Evolutionary conservation across 768 basidiomycete species (phyloP), one percentile per base, ranked within the genome.

Genomic region (Tricholoma furcatifolium): DNA sequence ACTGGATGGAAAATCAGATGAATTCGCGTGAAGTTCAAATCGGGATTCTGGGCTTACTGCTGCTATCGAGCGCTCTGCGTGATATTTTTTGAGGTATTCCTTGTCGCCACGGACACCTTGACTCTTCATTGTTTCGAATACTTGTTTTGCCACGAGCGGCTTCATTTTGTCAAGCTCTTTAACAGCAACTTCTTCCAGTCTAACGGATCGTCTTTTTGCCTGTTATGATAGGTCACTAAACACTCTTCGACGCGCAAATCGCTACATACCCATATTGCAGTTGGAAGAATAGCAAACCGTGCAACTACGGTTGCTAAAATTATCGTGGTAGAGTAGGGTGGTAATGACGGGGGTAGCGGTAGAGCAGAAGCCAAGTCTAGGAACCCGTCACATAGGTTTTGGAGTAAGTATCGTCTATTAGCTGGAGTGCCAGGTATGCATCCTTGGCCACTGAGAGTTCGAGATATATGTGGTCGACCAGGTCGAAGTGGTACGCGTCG

Each of bases 301-400:
- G 81, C 75, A 12, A 78, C 63, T 35, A 88, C 63, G 2, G 90
- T 85, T 50, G 83, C 74, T 3, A 91, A 62, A 47, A 92, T 84
- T 53, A 93, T 90, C 2, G 88, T 84, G 1, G 83, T 78, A 6
- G 91, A 80, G 68, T 92, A 92, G 0, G 83, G 69, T 0, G 91
- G 89, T 57, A 83, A 74, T 9, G 77, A 78, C 1, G 83, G 74
- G 20, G 91, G 88, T 58, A 82, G 73, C 2, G 90, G 90, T n/a
- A 91, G 71, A 3, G 87, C 88, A 34, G 82, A 63, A 20, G 90
- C 85, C 44, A 91, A 70, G 74, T 92, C 90, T 12, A 91, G 74
- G 62, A 91, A 91, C 9, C 81, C 84, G 62, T 90, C 76, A 32
- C 78, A 76, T 50, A 85, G 65, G 39, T 62, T 64, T 51, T 76